Evolutionary conservation across 169 alveolate genomes (phyloP).

Genomic region (Plasmodium gallinaceum): DNA sequence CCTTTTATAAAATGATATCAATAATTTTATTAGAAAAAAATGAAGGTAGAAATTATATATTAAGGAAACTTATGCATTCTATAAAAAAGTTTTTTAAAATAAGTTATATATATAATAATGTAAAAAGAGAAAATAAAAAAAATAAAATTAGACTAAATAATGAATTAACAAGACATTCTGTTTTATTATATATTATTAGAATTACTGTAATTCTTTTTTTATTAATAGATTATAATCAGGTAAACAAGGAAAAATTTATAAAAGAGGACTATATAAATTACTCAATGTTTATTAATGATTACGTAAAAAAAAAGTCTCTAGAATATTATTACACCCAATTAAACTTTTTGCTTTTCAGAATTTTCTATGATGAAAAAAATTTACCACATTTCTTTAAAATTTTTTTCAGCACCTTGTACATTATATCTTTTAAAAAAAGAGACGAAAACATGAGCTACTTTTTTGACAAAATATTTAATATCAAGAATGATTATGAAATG

Average conservation of each 20-base stretch:
- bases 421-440: conserved; percentile 48
- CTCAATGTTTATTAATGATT: conserved; percentile 19
- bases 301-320: conserved; percentile 49
- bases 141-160: conserved; percentile 31
- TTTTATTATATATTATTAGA: conserved; percentile 51
- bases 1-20: conserved; percentile 39
- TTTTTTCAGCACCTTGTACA: conserved; percentile 64
- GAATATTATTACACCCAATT: conserved; percentile 71
- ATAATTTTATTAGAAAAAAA: conserved; percentile 37
- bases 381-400: conserved; percentile 66
- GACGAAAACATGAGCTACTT: conserved; percentile 35
- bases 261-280: conserved; percentile 42
- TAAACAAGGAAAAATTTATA: conserved; percentile 15
- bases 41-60: conserved; percentile 50
- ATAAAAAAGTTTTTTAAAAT: conserved; percentile 37
- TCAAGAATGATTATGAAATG: conserved; percentile 3
- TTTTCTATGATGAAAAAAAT: conserved; percentile 66
- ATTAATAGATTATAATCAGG: conserved; percentile 48
- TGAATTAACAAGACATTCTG: conserved; percentile 52
- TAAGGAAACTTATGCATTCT: conserved; percentile 48
- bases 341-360: conserved; percentile 45
- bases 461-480: conserved; percentile 45
- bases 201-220: conserved; percentile 43
- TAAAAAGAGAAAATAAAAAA: conserved; percentile 45
- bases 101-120: conserved; percentile 15